phyloP scores from a whole-genome alignment of 2,329 filamentous ascomycete genomes.

The Plectosphaerella plurivora region DNA sequence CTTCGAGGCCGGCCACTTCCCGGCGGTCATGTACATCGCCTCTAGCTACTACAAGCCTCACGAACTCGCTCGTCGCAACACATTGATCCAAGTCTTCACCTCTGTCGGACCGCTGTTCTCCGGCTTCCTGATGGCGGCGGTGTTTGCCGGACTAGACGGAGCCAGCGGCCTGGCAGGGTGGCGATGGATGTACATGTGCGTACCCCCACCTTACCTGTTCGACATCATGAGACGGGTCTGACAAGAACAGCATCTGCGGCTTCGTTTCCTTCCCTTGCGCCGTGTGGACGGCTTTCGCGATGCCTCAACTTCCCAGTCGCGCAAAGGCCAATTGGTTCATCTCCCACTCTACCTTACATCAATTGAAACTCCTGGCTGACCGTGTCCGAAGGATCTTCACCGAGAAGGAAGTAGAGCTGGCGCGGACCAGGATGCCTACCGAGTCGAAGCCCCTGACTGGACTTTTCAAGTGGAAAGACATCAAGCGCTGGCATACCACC shows the following conservation, averaged over 20 bases:
- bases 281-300: constrained; percentile 18
- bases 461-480: constrained; percentile 22
- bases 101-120: constrained; percentile 19
- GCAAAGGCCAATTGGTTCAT: constrained; percentile 19
- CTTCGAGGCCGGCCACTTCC: constrained; percentile 23
- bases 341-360: no score
- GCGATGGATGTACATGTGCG: constrained; percentile 22
- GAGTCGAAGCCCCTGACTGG: constrained; percentile 17
- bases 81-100: constrained; percentile 20
- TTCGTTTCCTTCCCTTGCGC: constrained; percentile 18
- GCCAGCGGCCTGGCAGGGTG: constrained; percentile 15
- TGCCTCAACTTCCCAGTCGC: constrained; percentile 18
- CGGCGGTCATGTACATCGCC: constrained; percentile 22
- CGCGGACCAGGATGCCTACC: constrained; percentile 16
- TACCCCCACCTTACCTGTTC: not conserved
- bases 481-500: constrained; percentile 21
- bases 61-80: constrained; percentile 21
- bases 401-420: constrained; percentile 14
- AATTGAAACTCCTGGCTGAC: not conserved
- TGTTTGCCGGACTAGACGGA: constrained; percentile 15
- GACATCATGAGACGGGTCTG: no score
- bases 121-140: constrained; percentile 19
- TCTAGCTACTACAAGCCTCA: constrained; percentile 25
- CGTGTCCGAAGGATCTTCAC: constrained; percentile 15
- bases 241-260: constrained; percentile 14